Evolutionary conservation across 2,329 filamentous ascomycete species (phyloP).

Genomic region (Phaeosphaeria sp.): DNA sequence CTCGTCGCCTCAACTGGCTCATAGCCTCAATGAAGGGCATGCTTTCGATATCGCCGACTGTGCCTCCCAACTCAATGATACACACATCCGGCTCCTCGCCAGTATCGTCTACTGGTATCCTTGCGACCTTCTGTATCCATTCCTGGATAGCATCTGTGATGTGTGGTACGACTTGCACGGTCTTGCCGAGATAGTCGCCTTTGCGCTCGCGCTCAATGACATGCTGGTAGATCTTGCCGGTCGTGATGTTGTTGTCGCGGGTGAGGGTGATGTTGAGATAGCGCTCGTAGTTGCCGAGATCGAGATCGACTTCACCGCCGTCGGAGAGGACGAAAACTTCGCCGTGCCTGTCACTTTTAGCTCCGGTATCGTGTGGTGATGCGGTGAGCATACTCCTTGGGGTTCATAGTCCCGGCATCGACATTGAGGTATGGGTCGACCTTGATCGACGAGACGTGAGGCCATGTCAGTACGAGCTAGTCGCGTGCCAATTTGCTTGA

Average conservation of each 20-base stretch:
- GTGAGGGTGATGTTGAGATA: slow-evolving; percentile 85
- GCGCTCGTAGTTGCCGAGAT: slow-evolving; percentile 78
- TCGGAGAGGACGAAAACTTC: slow-evolving; percentile 90
- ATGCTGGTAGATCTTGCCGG: slow-evolving; percentile 91
- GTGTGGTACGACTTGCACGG: slow-evolving; percentile 91
- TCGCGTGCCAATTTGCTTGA: slow-evolving; percentile 32
- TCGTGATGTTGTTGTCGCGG: slow-evolving; percentile 94
- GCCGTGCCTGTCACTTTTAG: slow-evolving; percentile 67
- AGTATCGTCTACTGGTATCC: slow-evolving; percentile 85
- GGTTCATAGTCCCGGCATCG: slow-evolving; percentile 76
- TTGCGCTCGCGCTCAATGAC: slow-evolving; percentile 78
- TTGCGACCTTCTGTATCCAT: slow-evolving; percentile 87
- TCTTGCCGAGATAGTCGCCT: slow-evolving; percentile 85
- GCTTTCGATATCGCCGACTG: slow-evolving; percentile 83
- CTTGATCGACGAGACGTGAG: slow-evolving; percentile 70
- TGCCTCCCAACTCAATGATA: slow-evolving; percentile 77
- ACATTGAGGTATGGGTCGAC: slow-evolving; percentile 78
- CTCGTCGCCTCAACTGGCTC: slow-evolving; percentile 75
- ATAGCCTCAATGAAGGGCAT: slow-evolving; percentile 89
- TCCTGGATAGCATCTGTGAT: slow-evolving; percentile 91
- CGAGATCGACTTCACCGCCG: slow-evolving; percentile 78
- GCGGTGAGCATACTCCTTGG: slow-evolving; percentile 61
- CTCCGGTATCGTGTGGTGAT: neutral
- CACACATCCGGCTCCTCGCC: slow-evolving; percentile 87
- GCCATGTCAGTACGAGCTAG: slow-evolving; percentile 40